Evolutionary conservation across 2,329 filamentous ascomycete species (phyloP).

Genomic region (Pseudogymnoascus sp.): DNA sequence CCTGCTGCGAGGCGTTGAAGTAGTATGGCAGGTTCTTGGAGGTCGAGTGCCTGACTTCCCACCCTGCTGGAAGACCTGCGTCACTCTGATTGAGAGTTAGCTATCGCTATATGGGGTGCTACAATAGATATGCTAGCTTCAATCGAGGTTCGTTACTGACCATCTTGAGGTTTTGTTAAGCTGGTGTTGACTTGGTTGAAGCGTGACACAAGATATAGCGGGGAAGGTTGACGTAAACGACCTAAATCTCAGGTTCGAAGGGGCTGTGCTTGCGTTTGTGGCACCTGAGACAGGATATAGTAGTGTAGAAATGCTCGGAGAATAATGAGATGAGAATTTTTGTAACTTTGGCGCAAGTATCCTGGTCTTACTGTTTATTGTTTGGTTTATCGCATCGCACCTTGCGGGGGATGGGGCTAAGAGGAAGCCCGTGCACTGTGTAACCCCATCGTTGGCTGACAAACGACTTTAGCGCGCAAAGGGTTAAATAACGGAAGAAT

Average conservation of each 20-base stretch:
- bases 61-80: constrained; percentile 72
- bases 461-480: not conserved
- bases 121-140: not conserved
- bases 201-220: constrained; percentile 7
- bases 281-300: not conserved
- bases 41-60: constrained; percentile 97
- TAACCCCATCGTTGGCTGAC: not conserved
- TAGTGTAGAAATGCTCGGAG: not conserved
- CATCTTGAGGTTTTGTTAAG: not conserved
- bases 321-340: not conserved
- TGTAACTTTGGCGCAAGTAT: not conserved
- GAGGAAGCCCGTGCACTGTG: not conserved
- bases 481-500: not conserved
- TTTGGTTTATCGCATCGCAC: constrained; percentile 5
- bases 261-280: constrained; percentile 12
- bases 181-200: not conserved
- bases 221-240: constrained; percentile 9
- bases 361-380: constrained; percentile 6
- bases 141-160: not conserved
- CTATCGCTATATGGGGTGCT: not conserved
- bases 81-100: constrained; percentile 45
- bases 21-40: constrained; percentile 99
- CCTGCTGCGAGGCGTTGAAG: constrained; percentile 80
- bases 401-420: not conserved
- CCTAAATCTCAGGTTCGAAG: constrained; percentile 4